phyloP scores from a whole-genome alignment of 2,329 filamentous ascomycete species.

The Ophiobolus disseminans region DNA sequence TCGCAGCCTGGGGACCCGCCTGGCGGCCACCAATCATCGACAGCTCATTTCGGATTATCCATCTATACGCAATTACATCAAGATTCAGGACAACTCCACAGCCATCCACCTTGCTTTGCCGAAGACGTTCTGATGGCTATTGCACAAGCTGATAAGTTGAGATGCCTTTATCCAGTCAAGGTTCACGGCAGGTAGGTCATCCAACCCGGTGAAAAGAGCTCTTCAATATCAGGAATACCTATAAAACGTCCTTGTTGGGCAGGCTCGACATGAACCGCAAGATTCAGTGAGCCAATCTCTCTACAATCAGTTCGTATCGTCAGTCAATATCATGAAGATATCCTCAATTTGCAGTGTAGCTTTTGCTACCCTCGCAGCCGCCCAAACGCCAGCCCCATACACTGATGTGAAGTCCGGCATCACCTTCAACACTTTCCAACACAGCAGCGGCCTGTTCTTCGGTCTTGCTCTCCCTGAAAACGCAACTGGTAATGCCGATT shows the following conservation, averaged over 20 bases:
- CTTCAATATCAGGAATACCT: no score
- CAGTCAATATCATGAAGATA: slow-evolving; percentile 28
- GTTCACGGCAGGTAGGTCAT: not conserved
- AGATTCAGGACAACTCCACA: not conserved
- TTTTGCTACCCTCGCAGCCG: slow-evolving; percentile 18
- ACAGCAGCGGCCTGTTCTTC: slow-evolving; percentile 52
- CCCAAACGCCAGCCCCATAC: slow-evolving; percentile 31
- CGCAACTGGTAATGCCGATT: slow-evolving; percentile 54
- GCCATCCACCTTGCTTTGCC: not conserved
- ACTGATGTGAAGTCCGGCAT: slow-evolving; percentile 39
- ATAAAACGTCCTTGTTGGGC: no score
- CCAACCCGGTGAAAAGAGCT: not conserved
- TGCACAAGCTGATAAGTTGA: not conserved
- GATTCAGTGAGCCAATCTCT: not conserved
- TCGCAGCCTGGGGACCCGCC: slow-evolving; percentile 3
- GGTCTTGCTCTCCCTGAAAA: slow-evolving; percentile 57
- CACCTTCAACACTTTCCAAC: slow-evolving; percentile 31
- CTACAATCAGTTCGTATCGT: not conserved
- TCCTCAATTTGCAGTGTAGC: slow-evolving; percentile 13
- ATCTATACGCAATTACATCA: not conserved
- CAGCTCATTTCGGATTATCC: slow-evolving; percentile 1
- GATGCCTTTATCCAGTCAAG: not conserved
- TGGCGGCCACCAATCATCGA: slow-evolving; percentile 2
- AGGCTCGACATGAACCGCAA: no score
- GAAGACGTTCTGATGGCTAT: not conserved